These are phyloP conservation scores for Nigrograna mackinnonii DNA, from an alignment of 2,329 filamentous ascomycete species.

Conservation along the genomic window DNA sequence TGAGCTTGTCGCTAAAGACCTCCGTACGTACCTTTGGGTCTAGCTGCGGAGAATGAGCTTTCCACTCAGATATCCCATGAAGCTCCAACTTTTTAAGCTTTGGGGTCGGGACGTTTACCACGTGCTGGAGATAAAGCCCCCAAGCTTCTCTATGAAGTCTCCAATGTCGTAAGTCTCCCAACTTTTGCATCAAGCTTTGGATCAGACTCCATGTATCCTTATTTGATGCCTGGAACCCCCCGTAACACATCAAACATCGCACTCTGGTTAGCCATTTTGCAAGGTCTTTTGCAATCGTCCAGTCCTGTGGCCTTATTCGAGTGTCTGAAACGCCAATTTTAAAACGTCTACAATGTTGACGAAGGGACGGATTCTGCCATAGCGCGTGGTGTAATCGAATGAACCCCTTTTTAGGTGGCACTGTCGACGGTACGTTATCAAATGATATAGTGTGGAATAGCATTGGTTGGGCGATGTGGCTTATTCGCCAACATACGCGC, in stretches of 20 bases:
- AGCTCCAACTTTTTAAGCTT: slow-evolving; percentile 4
- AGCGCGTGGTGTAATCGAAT: slow-evolving; percentile 1
- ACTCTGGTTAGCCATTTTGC: not conserved
- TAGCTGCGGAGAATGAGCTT: slow-evolving; percentile 1
- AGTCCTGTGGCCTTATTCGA: not conserved
- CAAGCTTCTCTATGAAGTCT: not conserved
- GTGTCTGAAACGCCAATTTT: slow-evolving; percentile 3
- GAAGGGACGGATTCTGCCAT: not conserved
- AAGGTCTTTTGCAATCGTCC: slow-evolving; percentile 1
- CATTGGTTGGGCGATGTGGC: slow-evolving; percentile 2
- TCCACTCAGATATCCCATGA: slow-evolving; percentile 3
- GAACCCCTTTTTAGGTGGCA: not conserved
- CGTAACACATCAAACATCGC: slow-evolving; percentile 1
- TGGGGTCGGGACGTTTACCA: slow-evolving; percentile 1
- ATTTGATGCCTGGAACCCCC: slow-evolving; percentile 1
- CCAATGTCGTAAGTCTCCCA: slow-evolving; percentile 4
- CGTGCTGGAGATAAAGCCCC: slow-evolving; percentile 2
- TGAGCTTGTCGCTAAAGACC: not conserved
- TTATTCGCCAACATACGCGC: slow-evolving; percentile 2
- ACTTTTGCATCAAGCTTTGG: not conserved
- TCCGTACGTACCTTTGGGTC: slow-evolving; percentile 3
- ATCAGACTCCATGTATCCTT: slow-evolving; percentile 4
- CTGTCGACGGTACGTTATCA: not conserved
- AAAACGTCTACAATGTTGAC: slow-evolving; percentile 7
- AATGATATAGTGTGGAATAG: slow-evolving; percentile 2